Evolutionary conservation across 179 eudicot species (phyloP).

Genomic region (Beta macrorhiza): DNA sequence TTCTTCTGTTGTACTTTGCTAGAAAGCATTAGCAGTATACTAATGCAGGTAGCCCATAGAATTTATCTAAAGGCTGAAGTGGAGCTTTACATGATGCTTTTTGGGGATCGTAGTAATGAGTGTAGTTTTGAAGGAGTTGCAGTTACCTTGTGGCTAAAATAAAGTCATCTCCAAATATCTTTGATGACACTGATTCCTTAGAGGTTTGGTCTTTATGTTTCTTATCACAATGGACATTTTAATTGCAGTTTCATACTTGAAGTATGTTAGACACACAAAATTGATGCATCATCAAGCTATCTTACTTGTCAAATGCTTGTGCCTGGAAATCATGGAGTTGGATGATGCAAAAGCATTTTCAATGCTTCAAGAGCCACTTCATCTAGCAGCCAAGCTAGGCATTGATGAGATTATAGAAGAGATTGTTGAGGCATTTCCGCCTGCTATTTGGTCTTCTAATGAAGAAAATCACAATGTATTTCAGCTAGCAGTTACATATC

Average conservation of each 20-base stretch:
- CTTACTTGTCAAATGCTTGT: constrained; percentile 31
- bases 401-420: constrained; percentile 34
- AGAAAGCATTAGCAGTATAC: too few species aligned
- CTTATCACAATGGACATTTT: neutral
- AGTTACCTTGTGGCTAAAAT: too few species aligned
- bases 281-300: constrained; percentile 30
- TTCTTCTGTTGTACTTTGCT: too few species aligned
- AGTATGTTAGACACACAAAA: neutral
- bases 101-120: too few species aligned
- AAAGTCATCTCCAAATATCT: too few species aligned
- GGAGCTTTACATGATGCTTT: too few species aligned
- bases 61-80: too few species aligned
- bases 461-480: constrained; percentile 16
- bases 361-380: constrained; percentile 22
- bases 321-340: constrained; percentile 22
- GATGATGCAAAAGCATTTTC: constrained; percentile 20
- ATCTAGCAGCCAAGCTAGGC: constrained; percentile 33
- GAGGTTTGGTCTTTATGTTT: too few species aligned
- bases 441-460: constrained; percentile 23
- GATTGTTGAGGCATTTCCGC: constrained; percentile 25
- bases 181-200: too few species aligned
- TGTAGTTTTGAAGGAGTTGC: too few species aligned
- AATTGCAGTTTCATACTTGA: too few species aligned
- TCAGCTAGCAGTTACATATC: constrained; percentile 31
- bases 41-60: too few species aligned